Evolutionary conservation across 1,139 yeast genomes (phyloP), one percentile per base, ranked within the genome.

Genomic region (Geotrichum candidum): DNA sequence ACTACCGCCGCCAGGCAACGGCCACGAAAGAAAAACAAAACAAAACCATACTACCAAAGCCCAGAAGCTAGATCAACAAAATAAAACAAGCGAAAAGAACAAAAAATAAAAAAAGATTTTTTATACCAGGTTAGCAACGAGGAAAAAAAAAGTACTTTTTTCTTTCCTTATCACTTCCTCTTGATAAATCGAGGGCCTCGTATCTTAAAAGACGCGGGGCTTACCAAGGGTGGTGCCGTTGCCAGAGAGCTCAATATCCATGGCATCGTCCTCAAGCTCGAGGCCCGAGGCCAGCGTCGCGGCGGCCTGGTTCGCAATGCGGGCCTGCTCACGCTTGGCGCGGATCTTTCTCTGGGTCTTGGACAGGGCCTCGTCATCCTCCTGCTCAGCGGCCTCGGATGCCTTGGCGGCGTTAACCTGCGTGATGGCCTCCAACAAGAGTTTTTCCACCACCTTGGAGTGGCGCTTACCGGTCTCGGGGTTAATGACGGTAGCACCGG

Each of bases 281-380:
- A 13, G 15, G 10, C 31, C 56, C 25, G 51, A 25, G 4, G 48
- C 51, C 58, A 59, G 25, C 15, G 54, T 53, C 48, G 55, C 25
- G 13, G 61, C 61, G 13, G 57, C 57, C 57, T 59, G 61, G 45
- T 58, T 58, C 5, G 56, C 61, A 51, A 59, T 54, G 10, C 61
- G 31, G 4, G 58, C 58, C 29, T 45, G 54, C 50, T 59, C 61
- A n/a, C 61, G 33, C 31, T 55, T 50, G 22, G 53, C 58, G 11
- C 61, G 41, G 23, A 59, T 59, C 48, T 59, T 59, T 15, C 55
- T 35, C 54, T 59, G 61, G 13, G 61, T 59, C 29, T 56, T 52
- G 15, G 58, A 53, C 51, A 59, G 7, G 3, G 33, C 53, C 29
- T 35, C 48, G 15, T 29, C 53, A 6, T 29, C 23, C 9, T 48